Evolutionary conservation across 805 yeast species (phyloP).

Genomic region (Candida vaughaniae): DNA sequence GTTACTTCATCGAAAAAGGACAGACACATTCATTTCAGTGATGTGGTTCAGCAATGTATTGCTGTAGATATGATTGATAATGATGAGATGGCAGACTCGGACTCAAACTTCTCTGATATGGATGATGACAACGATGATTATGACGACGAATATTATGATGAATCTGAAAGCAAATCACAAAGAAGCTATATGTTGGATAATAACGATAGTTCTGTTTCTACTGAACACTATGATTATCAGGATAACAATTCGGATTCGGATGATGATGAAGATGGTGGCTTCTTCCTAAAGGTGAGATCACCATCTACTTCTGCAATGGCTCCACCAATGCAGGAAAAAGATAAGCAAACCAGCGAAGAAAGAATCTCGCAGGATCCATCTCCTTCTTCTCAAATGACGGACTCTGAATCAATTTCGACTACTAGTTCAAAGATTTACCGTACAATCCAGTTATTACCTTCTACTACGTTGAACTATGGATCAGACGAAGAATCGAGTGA

Average conservation of each 20-base stretch:
- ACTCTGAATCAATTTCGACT: slow-evolving; percentile 30
- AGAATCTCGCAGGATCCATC: slow-evolving; percentile 14
- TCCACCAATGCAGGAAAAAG: slow-evolving; percentile 17
- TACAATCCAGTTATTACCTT: slow-evolving; percentile 78
- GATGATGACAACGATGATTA: slow-evolving; percentile 17
- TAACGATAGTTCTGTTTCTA: neutral
- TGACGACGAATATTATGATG: slow-evolving; percentile 30
- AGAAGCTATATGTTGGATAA: slow-evolving; percentile 14
- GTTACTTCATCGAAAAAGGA: slow-evolving; percentile 17
- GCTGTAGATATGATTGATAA: slow-evolving; percentile 59
- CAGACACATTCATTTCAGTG: slow-evolving; percentile 89
- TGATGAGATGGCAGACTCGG: slow-evolving; percentile 26
- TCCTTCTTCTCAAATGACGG: slow-evolving; percentile 17
- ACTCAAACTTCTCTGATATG: slow-evolving; percentile 9
- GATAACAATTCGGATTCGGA: slow-evolving; percentile 38
- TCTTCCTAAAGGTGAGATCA: slow-evolving; percentile 57
- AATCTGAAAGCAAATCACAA: slow-evolving; percentile 17
- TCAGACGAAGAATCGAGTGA: slow-evolving; percentile 63
- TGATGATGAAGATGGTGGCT: slow-evolving; percentile 68
- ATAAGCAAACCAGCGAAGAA: slow-evolving; percentile 7
- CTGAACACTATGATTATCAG: slow-evolving; percentile 14
- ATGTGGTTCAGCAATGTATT: slow-evolving; percentile 91
- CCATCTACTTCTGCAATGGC: slow-evolving; percentile 29
- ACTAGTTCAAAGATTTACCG: slow-evolving; percentile 32
- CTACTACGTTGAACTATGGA: slow-evolving; percentile 80